These are phyloP conservation scores for Pseudognaphalium luteoalbum DNA, from an alignment of 129 eudicot species.

Conservation along the genomic window DNA sequence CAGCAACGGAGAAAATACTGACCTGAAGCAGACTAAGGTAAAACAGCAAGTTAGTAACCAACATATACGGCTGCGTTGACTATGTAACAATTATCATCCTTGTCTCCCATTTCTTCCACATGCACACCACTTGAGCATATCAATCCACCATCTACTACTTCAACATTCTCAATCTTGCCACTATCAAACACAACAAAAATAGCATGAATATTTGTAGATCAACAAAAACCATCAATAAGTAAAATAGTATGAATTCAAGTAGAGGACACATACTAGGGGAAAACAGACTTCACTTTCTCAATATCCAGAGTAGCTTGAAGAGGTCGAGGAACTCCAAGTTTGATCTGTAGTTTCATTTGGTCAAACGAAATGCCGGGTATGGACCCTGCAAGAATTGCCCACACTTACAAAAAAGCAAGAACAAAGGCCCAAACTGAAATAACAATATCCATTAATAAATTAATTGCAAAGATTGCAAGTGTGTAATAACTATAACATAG, in stretches of 20 bases:
- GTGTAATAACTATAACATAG: too few relatives aligned
- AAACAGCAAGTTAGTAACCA: constrained; percentile 55
- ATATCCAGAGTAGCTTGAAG: constrained; percentile 78
- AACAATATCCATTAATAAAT: not conserved
- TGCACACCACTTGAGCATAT: constrained; percentile 97
- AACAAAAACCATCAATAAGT: constrained; percentile 2
- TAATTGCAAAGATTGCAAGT: not conserved
- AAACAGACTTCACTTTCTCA: constrained; percentile 88
- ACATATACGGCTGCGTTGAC: constrained; percentile 96
- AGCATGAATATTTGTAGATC: not conserved
- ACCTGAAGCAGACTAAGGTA: constrained; percentile 9
- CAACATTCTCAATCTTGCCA: constrained; percentile 69
- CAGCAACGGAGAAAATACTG: constrained; percentile 9
- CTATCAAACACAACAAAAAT: constrained; percentile 28
- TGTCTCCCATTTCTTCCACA: constrained; percentile 98
- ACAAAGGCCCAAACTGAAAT: constrained; percentile 6
- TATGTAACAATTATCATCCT: constrained; percentile 87
- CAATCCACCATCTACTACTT: constrained; percentile 94
- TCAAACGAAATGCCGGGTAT: constrained; percentile 91
- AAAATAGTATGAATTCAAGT: not conserved
- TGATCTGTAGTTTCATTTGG: constrained; percentile 88
- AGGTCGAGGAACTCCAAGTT: constrained; percentile 80
- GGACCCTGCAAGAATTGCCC: constrained; percentile 49
- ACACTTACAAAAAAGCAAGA: constrained; percentile 3
- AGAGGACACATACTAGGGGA: constrained; percentile 75